A percentile compares a stretch with the other conserved stretches of the same genome.
Conservation (phyloP, 495 filamentous ascomycete species). For the Lophiostoma macrostomum region DNA sequence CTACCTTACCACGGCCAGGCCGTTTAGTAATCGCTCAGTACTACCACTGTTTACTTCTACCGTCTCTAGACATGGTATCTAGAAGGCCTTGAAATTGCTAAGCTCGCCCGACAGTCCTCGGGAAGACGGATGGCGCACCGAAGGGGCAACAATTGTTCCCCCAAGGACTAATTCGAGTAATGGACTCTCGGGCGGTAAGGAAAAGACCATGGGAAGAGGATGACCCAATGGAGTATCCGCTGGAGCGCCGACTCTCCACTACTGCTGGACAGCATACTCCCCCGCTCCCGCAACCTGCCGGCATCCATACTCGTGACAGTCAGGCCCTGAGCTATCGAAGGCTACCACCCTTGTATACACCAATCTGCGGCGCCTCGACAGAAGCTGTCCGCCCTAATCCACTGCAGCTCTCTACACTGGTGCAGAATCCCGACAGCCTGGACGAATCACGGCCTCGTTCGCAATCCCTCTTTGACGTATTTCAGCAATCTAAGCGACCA, state of each 20-base stretch:
- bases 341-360: conserved; percentile 28
- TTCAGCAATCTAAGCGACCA: conserved; percentile 15
- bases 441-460: conserved; percentile 17
- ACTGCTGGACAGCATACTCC: conserved; percentile 6
- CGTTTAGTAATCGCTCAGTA: conserved; percentile 31
- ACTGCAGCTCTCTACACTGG: conserved; percentile 9
- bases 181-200: conserved; percentile 30
- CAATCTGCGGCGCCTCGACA: conserved; percentile 22
- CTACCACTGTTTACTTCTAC: conserved; percentile 1
- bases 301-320: conserved; percentile 24
- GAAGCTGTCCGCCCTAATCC: neutral
- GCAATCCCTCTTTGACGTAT: conserved; percentile 29
- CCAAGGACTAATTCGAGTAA: conserved; percentile 26
- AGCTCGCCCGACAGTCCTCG: conserved; percentile 13
- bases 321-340: conserved; percentile 21
- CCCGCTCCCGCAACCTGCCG: conserved; percentile 32
- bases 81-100: conserved; percentile 15
- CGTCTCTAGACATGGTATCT: conserved; percentile 12
- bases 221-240: conserved; percentile 6
- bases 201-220: conserved; percentile 35
- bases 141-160: conserved; percentile 11
- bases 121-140: conserved; percentile 30
- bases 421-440: neutral
- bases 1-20: conserved; percentile 16
- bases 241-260: conserved; percentile 12